Conservation (phyloP, 2,329 filamentous ascomycete genomes). For the Penicillium paneum region DNA sequence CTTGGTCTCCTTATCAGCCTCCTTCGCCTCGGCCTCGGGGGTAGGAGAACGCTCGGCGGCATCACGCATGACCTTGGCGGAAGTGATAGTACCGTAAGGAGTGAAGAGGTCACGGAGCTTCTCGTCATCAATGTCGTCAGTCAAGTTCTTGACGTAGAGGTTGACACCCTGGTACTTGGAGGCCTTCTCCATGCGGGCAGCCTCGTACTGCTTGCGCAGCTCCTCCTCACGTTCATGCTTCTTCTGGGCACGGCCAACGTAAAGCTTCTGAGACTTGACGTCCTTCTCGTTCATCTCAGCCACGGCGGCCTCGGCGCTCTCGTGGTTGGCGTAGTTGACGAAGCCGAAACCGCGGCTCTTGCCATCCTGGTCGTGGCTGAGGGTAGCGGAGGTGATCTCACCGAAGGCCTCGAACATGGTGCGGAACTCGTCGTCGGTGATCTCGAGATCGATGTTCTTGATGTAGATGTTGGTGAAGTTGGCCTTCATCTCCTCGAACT, state of each 20-base stretch:
- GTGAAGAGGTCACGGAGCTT: slow-evolving; percentile 93
- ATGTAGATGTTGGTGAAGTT: slow-evolving; percentile 99
- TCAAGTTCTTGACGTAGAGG: slow-evolving; percentile 98
- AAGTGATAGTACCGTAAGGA: slow-evolving; percentile 91
- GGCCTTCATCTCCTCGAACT: slow-evolving; percentile 99
- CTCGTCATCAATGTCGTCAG: slow-evolving; percentile 95
- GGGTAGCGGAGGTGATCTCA: slow-evolving; percentile 90
- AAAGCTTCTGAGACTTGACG: slow-evolving; percentile 90
- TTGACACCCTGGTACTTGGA: slow-evolving; percentile 99
- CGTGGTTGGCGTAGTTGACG: slow-evolving; percentile 92
- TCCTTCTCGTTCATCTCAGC: slow-evolving; percentile 90
- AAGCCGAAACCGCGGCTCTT: slow-evolving; percentile 96
- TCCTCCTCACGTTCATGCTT: slow-evolving; percentile 99
- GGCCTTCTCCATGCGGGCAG: slow-evolving; percentile 94
- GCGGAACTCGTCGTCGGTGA: slow-evolving; percentile 91
- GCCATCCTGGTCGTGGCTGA: slow-evolving; percentile 82
- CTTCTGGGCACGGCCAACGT: slow-evolving; percentile 98
- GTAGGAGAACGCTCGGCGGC: slow-evolving; percentile 46
- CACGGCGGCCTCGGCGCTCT: slow-evolving; percentile 79
- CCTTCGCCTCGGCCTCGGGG: slow-evolving; percentile 50
- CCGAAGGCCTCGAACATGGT: slow-evolving; percentile 87
- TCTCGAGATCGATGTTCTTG: slow-evolving; percentile 89
- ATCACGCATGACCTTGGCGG: slow-evolving; percentile 99
- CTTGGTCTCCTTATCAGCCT: slow-evolving; percentile 51
- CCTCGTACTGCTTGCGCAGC: slow-evolving; percentile 97